phyloP scores from a whole-genome alignment of 2,329 filamentous ascomycete genomes.

The Saccharata proteae region DNA sequence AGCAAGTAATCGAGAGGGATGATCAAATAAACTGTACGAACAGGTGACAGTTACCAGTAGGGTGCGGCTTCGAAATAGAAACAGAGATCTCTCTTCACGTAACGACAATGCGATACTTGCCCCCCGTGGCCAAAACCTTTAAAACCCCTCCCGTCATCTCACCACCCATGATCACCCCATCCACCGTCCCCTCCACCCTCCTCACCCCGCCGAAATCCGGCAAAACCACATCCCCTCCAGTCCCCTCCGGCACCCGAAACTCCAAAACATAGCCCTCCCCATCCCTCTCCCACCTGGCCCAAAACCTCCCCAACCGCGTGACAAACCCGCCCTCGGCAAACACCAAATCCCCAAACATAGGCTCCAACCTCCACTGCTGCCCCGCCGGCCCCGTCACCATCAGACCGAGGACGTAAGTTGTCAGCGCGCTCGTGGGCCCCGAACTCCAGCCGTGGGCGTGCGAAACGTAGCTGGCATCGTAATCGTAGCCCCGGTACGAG shows the following conservation, averaged over 20 bases:
- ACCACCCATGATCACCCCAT: not conserved
- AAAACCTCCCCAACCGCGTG: constrained; percentile 33
- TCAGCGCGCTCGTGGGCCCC: constrained; percentile 18
- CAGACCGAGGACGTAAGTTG: constrained; percentile 34
- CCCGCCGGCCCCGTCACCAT: constrained; percentile 29
- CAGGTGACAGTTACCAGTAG: too few relatives aligned
- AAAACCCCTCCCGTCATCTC: too few relatives aligned
- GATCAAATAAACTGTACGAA: too few relatives aligned
- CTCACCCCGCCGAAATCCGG: constrained; percentile 8
- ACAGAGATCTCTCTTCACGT: too few relatives aligned
- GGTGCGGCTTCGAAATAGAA: too few relatives aligned
- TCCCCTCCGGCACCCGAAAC: constrained; percentile 17
- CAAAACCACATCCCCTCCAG: constrained; percentile 18
- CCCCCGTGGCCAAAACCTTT: constrained; percentile 1
- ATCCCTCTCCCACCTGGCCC: constrained; percentile 19
- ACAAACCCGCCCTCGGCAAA: constrained; percentile 34
- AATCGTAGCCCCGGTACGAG: constrained; percentile 37
- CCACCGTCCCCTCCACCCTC: not conserved
- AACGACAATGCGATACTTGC: constrained; percentile 1
- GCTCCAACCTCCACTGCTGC: constrained; percentile 30
- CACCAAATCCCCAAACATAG: constrained; percentile 32
- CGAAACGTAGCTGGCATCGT: constrained; percentile 32
- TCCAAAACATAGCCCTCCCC: constrained; percentile 11
- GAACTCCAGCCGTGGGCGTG: constrained; percentile 33
- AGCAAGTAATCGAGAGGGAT: too few relatives aligned